Conservation (phyloP, 108 stramenopile genomes). For the Chaetoceros tenuissimus region DNA sequence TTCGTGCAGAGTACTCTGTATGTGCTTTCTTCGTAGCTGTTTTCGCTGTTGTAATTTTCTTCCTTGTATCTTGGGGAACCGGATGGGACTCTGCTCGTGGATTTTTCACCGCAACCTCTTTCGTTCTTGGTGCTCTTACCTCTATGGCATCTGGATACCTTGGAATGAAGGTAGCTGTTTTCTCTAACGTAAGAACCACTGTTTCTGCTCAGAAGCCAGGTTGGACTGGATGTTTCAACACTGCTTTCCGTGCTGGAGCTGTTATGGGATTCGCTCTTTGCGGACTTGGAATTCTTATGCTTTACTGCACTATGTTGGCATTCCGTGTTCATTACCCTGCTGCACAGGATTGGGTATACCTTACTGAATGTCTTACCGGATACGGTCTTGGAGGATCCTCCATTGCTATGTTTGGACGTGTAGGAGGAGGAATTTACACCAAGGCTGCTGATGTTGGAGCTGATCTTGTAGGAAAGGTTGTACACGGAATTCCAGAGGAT, state of each 20-base stretch:
- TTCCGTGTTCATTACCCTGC: conserved; percentile 74
- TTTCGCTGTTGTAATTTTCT: conserved; percentile 78
- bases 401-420: conserved; percentile 99
- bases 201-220: conserved; percentile 80
- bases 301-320: conserved; percentile 71
- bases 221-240: conserved; percentile 89
- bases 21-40: conserved; percentile 85
- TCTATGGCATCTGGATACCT: conserved; percentile 85
- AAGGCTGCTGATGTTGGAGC: conserved; percentile 99
- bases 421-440: conserved; percentile 99
- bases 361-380: conserved; percentile 92
- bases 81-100: conserved; percentile 83
- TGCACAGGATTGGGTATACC: conserved; percentile 77
- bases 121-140: conserved; percentile 88
- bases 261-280: conserved; percentile 98
- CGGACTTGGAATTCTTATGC: conserved; percentile 86
- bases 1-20: conserved; percentile 91
- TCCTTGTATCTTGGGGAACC: conserved; percentile 85
- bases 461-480: conserved; percentile 98
- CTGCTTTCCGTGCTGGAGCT: conserved; percentile 95
- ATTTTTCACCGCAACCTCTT: conserved; percentile 82
- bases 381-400: conserved; percentile 95
- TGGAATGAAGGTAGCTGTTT: conserved; percentile 98
- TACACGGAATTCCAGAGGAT: conserved; percentile 97
- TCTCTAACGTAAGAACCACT: conserved; percentile 94